These are phyloP conservation scores for Quercus lobata DNA, from an alignment of 331 rosid species.

Conservation along the genomic window DNA sequence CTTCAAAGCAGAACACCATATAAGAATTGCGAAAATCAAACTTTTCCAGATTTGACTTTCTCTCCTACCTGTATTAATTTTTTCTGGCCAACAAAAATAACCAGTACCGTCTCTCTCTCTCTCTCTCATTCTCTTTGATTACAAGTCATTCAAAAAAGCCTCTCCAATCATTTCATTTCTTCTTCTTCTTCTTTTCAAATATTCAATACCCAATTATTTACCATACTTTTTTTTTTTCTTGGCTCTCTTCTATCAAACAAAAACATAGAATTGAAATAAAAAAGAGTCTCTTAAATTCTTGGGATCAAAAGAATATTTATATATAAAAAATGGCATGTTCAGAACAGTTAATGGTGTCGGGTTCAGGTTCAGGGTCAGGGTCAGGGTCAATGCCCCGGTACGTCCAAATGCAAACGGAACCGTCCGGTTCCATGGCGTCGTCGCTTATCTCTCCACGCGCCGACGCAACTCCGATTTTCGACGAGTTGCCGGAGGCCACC, in stretches of 20 bases:
- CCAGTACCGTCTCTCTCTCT: not conserved
- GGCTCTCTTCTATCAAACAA: not conserved
- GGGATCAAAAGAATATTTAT: not conserved
- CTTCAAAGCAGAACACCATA: not conserved
- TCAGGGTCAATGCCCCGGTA: conserved; percentile 46
- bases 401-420: conserved; percentile 72
- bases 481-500: conserved; percentile 71
- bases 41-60: not conserved
- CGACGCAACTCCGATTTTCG: conserved; percentile 64
- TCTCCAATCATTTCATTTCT: not conserved
- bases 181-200: not conserved
- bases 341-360: conserved; percentile 55
- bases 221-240: not conserved
- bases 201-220: not conserved
- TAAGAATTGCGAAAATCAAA: not conserved
- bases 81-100: not conserved
- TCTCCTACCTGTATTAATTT: not conserved
- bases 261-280: too few relatives aligned
- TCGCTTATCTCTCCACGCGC: conserved; percentile 41
- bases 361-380: too few relatives aligned
- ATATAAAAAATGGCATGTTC: conserved; percentile 41
- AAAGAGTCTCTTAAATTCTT: not conserved
- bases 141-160: not conserved
- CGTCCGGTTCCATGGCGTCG: conserved; percentile 33
- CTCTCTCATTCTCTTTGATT: not conserved